Evolutionary conservation across 1,284 basidiomycete species (phyloP).

Genomic region (Pascua sp.): DNA sequence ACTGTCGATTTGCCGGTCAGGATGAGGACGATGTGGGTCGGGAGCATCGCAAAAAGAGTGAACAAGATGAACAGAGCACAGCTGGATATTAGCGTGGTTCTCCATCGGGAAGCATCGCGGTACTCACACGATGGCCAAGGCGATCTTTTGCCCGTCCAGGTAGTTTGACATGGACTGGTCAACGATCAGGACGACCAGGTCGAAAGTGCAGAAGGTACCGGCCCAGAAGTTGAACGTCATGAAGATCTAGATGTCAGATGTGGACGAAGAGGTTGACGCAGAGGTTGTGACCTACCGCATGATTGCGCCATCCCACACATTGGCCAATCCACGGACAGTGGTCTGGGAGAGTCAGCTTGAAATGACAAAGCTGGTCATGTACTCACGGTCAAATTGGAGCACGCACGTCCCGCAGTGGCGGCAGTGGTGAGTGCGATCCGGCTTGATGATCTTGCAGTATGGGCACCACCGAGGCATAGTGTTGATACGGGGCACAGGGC

Average conservation of each 20-base stretch:
- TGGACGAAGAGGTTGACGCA: too few relatives aligned
- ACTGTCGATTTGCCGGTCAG: constrained; percentile 37
- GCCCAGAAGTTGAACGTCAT: constrained; percentile 46
- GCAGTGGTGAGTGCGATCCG: constrained; percentile 48
- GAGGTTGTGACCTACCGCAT: constrained; percentile 30
- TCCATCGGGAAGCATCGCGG: background rate
- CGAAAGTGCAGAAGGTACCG: constrained; percentile 36
- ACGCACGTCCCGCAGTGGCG: constrained; percentile 48
- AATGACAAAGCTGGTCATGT: too few relatives aligned
- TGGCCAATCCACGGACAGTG: constrained; percentile 47
- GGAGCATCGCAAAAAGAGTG: constrained; percentile 32
- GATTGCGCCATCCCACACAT: constrained; percentile 49
- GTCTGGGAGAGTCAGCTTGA: constrained; percentile 17
- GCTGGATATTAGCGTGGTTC: constrained; percentile 20
- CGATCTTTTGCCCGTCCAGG: constrained; percentile 44
- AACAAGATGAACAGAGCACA: constrained; percentile 36
- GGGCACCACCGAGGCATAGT: constrained; percentile 36
- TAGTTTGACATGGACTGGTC: constrained; percentile 14
- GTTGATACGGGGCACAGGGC: constrained; percentile 30
- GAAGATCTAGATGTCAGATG: constrained; percentile 34
- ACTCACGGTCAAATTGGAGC: constrained; percentile 38
- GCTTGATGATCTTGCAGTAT: constrained; percentile 46
- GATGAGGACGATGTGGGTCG: constrained; percentile 40
- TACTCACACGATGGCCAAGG: constrained; percentile 38
- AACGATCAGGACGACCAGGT: constrained; percentile 31